Percentiles rank a stretch among this genome's conserved stretches.
phyloP scores from a whole-genome alignment of 106 monocot genomes.

The Cymbidium sinense region DNA sequence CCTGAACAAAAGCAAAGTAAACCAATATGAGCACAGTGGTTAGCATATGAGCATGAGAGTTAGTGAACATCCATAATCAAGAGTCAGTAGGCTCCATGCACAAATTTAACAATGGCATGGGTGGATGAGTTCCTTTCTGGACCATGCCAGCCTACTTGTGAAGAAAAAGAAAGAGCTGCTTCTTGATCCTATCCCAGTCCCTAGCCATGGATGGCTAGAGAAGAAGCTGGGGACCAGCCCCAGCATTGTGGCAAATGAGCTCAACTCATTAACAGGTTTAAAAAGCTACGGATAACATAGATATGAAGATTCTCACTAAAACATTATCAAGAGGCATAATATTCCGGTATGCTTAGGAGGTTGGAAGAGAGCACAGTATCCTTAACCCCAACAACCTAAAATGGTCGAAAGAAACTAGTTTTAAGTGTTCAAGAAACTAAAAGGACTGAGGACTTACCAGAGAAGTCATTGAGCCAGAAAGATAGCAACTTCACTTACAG shows the following conservation, averaged over 20 bases:
- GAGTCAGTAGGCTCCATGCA: not conserved
- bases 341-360: not conserved
- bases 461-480: too few relatives aligned
- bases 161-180: too few relatives aligned
- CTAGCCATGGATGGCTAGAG: not conserved
- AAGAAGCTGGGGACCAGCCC: not conserved
- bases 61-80: not conserved
- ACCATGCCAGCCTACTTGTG: not conserved
- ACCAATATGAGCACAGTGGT: not conserved
- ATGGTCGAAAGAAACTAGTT: not conserved
- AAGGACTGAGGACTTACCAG: too few relatives aligned
- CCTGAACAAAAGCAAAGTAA: not conserved
- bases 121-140: not conserved
- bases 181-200: not conserved
- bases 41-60: not conserved
- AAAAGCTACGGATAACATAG: not conserved
- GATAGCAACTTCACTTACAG: not conserved
- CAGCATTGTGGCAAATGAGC: not conserved
- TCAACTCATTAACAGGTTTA: not conserved
- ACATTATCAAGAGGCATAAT: not conserved
- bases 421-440: too few relatives aligned
- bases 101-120: not conserved
- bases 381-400: not conserved
- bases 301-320: not conserved
- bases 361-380: not conserved